A percentile compares a stretch with the other conserved stretches of the same genome.
Conservation (phyloP, 805 yeast genomes). For the Saccharomyces kudriavzevii region DNA sequence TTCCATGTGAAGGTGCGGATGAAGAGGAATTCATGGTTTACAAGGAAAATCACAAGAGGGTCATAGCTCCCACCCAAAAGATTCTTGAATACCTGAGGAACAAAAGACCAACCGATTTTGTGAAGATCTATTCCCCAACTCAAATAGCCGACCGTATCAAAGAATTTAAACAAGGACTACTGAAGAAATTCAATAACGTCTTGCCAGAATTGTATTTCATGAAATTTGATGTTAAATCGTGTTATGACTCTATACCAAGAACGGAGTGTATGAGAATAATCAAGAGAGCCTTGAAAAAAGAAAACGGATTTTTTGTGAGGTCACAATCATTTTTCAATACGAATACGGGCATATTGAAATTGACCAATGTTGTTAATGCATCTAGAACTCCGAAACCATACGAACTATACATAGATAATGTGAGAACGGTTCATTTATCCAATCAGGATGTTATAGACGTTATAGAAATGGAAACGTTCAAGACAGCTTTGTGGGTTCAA, state of each 20-base stretch:
- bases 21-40: slow-evolving; percentile 30
- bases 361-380: slow-evolving; percentile 17
- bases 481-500: slow-evolving; percentile 39
- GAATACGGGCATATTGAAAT: slow-evolving; percentile 6
- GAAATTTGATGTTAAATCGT: slow-evolving; percentile 68
- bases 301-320: slow-evolving; percentile 27
- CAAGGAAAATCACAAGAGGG: slow-evolving; percentile 29
- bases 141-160: slow-evolving; percentile 38
- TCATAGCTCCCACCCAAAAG: slow-evolving; percentile 38
- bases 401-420: slow-evolving; percentile 28
- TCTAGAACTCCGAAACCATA: slow-evolving; percentile 3
- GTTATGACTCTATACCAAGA: slow-evolving; percentile 67
- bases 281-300: slow-evolving; percentile 9
- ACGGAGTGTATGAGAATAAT: slow-evolving; percentile 33
- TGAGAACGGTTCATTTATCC: slow-evolving; percentile 31
- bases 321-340: slow-evolving; percentile 17
- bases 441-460: slow-evolving; percentile 39
- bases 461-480: slow-evolving; percentile 45
- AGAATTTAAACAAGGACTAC: slow-evolving; percentile 30
- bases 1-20: slow-evolving; percentile 39
- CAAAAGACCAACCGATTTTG: slow-evolving; percentile 19
- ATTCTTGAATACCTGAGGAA: slow-evolving; percentile 32
- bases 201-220: slow-evolving; percentile 41
- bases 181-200: slow-evolving; percentile 4
- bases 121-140: slow-evolving; percentile 35